Evolutionary conservation across 345 rosid genomes (phyloP), one percentile per base, ranked within the genome.

Genomic region (Punica granatum): DNA sequence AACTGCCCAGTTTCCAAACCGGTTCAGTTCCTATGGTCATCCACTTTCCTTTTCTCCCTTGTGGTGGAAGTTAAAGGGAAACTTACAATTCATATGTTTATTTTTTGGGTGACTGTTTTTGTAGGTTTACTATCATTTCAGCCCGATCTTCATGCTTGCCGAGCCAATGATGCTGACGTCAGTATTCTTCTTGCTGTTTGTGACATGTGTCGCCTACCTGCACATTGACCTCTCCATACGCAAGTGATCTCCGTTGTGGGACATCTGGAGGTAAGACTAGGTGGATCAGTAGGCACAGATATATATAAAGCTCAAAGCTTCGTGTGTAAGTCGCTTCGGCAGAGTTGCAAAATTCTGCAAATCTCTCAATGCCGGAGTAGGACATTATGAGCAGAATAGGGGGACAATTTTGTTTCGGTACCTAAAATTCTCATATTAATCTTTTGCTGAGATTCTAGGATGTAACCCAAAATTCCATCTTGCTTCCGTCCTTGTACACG

Each of bases 61-160:
- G 9, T 8, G 31, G 12, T 56, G 16, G 60, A 21, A 53, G 4
- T 67, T 23, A 67, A 26, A 48, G 16, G n/a, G 32, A 23, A 16
- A 49, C 11, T 51, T n/a, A n/a, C n/a, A n/a, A n/a, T n/a, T n/a
- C n/a, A n/a, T n/a, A n/a, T n/a, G n/a, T n/a, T n/a, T n/a, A n/a
- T n/a, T n/a, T n/a, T n/a, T n/a, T n/a, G n/a, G 32, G 41, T 15
- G 4, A 1, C 18, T 39, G 56, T 6, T 32, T 34, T 54, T 56
- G 79, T 88, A 95, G 98, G 97, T 95, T 64, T 88, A 95, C 70
- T 92, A 90, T 81, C 86, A 85, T 34, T 92, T 89, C 90, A 95
- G 92, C 63, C 92, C 93, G 21, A 80, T 89, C 69, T 92, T 92
- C 87, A 90, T 95, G 99, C 90, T 95, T 48, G 97, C 93, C 5